phyloP scores from a whole-genome alignment of 148 eudicot genomes.

The Vaccinium corymbosum region DNA sequence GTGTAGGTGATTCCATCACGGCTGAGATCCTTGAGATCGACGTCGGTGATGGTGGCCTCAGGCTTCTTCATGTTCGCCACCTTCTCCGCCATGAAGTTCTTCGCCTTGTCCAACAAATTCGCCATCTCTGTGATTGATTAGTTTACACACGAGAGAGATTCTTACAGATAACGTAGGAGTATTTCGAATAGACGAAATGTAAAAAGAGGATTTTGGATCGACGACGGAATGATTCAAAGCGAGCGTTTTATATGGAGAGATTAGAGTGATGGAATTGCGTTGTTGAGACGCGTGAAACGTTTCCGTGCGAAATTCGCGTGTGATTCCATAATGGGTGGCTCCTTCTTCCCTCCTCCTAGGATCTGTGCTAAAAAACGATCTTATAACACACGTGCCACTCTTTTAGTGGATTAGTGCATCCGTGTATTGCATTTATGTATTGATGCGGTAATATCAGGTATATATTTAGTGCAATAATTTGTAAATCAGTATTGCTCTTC shows the following conservation, averaged over 20 bases:
- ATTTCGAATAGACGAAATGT: background rate
- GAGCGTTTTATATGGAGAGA: background rate
- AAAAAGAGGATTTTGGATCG: background rate
- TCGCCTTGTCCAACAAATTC: constrained; percentile 49
- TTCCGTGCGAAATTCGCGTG: background rate
- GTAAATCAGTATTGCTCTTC: no score
- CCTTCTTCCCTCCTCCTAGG: background rate
- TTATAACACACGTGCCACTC: no score
- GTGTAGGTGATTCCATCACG: constrained; percentile 42
- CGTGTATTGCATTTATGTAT: no score
- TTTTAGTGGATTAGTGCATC: no score
- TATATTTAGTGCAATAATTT: no score
- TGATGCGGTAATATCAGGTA: no score
- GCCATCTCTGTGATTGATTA: constrained; percentile 19
- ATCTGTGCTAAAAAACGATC: background rate
- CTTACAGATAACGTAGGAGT: background rate
- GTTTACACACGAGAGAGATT: background rate
- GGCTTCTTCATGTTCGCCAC: constrained; percentile 43
- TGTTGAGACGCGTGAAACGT: background rate
- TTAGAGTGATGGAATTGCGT: no score
- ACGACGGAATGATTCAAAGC: background rate
- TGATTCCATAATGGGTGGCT: background rate
- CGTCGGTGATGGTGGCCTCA: constrained; percentile 51
- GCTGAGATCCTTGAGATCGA: constrained; percentile 46
- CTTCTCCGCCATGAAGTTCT: constrained; percentile 51